Evolutionary conservation across 192 early-diverging fungal genomes (phyloP), one percentile per base, ranked within the genome.

Genomic region (Podila clonocystis): DNA sequence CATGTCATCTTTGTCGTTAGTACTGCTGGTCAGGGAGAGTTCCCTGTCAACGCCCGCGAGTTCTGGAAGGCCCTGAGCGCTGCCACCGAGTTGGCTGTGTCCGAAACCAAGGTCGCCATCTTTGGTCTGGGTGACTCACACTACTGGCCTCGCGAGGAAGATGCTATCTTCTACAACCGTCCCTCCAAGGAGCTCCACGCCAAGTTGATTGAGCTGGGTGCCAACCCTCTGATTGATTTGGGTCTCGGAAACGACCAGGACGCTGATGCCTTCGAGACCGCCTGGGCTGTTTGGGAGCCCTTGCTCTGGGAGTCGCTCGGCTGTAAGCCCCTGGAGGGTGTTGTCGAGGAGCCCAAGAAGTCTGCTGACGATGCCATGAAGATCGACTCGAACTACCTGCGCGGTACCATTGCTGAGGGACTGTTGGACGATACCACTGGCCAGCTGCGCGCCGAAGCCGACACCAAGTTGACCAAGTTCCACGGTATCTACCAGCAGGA

Each of bases 401-500:
- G 97, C 77, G 97, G 97, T 67, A 95, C 95, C 52, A 98, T 98
- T 85, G 86, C 90, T 62, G 88, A 95, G 73, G 93, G 94, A 29
- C 84, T 98, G 5, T 85, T 87, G 68, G 96, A 98, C 79, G 86
- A 86, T 29, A 93, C 93, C 34, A 95, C 92, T 45, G 97, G 97
- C 50, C 89, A 88, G 15, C 87, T 98, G 30, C 75, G 75, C 19
- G 86, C 87, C 73, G 97, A 98, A 87, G 91, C 88, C 84, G 95
- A 98, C 85, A 92, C 91, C 80, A 96, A 96, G 87, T 82, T 98
- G 70, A 91, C 92, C 62, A 98, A 98, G 87, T 97, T 97, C 91
- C 97, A 98, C 85, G 97, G 97, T 73, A 96, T 93, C 48, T 98
- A 98, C 88, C 91, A 92, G 86, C 97, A 98, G 82, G 97, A 98